Percentiles rank a stretch among this genome's conserved stretches.
Conservation (phyloP, 2,329 filamentous ascomycete genomes). For the Cladophialophora carrionii region DNA sequence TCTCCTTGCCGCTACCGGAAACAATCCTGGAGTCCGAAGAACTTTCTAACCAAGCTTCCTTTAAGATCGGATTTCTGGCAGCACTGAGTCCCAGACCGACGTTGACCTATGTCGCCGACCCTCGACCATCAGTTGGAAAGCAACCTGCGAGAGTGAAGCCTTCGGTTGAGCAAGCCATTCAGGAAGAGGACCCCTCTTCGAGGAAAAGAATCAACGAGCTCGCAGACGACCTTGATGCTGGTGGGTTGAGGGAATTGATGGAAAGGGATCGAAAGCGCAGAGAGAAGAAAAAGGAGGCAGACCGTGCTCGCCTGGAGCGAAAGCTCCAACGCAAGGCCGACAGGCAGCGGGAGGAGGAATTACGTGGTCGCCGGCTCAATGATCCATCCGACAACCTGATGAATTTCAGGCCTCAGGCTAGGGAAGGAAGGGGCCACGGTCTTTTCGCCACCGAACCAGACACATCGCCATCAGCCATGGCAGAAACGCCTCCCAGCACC, state of each 20-base stretch:
- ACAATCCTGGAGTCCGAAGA: slow-evolving; percentile 74
- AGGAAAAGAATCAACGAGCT: slow-evolving; percentile 69
- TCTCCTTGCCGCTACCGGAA: slow-evolving; percentile 73
- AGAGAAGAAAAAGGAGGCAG: slow-evolving; percentile 73
- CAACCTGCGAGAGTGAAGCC: slow-evolving; percentile 36
- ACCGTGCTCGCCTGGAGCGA: slow-evolving; percentile 64
- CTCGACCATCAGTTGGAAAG: slow-evolving; percentile 58
- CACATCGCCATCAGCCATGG: slow-evolving; percentile 17
- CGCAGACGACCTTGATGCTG: slow-evolving; percentile 82
- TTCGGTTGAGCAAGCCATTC: slow-evolving; percentile 53
- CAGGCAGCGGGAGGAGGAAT: slow-evolving; percentile 58
- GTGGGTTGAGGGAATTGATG: slow-evolving; percentile 83
- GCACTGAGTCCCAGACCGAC: slow-evolving; percentile 85
- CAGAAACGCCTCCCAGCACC: slow-evolving; percentile 12
- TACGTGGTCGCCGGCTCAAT: slow-evolving; percentile 46
- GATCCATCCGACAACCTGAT: slow-evolving; percentile 6
- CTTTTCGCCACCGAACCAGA: slow-evolving; percentile 22
- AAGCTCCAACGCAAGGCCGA: slow-evolving; percentile 54
- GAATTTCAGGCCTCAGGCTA: slow-evolving; percentile 60
- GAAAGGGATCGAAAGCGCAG: slow-evolving; percentile 82
- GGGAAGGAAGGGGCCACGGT: slow-evolving; percentile 24
- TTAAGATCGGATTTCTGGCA: slow-evolving; percentile 77
- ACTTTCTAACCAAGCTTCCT: slow-evolving; percentile 73
- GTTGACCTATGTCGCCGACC: slow-evolving; percentile 71
- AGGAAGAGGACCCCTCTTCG: slow-evolving; percentile 61